phyloP scores from a whole-genome alignment of 2,329 filamentous ascomycete species.

The Fusarium verticillioides region DNA sequence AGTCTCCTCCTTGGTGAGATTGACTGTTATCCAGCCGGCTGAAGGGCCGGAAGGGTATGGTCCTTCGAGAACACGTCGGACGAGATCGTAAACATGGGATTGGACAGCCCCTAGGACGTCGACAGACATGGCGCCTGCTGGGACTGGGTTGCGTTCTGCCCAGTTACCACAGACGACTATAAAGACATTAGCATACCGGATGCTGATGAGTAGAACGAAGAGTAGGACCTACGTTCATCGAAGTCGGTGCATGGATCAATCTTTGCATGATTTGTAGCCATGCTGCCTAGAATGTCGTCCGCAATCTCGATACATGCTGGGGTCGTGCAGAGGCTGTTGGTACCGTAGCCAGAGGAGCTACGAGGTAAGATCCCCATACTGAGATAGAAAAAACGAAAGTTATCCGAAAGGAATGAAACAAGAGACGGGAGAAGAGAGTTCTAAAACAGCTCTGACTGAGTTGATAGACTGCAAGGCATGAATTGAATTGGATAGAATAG shows the following conservation, averaged over 20 bases:
- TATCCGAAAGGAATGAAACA: neutral
- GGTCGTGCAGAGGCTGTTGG: neutral
- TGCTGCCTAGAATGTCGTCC: neutral
- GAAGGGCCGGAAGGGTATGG: conserved; percentile 68
- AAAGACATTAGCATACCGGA: fast-evolving
- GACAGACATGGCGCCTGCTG: neutral
- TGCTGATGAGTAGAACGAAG: fast-evolving
- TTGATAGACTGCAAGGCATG: neutral
- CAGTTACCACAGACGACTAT: neutral
- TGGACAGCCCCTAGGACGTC: neutral
- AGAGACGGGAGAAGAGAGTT: neutral
- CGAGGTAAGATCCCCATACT: neutral
- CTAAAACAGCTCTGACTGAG: neutral
- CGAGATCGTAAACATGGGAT: neutral
- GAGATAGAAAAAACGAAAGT: neutral
- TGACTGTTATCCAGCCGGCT: conserved; percentile 26
- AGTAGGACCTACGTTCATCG: neutral
- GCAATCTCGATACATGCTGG: neutral
- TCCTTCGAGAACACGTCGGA: conserved; percentile 43
- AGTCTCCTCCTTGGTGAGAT: conserved; percentile 48
- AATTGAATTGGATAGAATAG: neutral
- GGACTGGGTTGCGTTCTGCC: neutral
- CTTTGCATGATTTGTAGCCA: neutral
- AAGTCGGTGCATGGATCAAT: conserved; percentile 3
- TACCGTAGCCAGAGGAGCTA: neutral